Conservation (phyloP, 2,329 filamentous ascomycete species). For the Penicillium sp. region DNA sequence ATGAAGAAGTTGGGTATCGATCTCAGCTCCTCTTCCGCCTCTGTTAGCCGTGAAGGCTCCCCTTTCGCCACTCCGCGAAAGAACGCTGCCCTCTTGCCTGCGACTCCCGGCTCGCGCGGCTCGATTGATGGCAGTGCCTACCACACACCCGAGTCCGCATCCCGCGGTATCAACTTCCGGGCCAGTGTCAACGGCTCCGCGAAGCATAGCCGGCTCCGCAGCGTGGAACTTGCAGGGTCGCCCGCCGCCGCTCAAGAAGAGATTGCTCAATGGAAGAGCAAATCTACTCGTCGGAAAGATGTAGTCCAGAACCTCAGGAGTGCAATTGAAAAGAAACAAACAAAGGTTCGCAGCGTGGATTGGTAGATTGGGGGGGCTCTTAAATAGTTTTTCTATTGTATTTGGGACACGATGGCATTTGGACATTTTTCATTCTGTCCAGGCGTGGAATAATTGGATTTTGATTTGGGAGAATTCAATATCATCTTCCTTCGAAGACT, state of each 20-base stretch:
- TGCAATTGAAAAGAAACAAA: constrained; percentile 33
- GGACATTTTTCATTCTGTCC: constrained; percentile 4
- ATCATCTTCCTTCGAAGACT: constrained; percentile 2
- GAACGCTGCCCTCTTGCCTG: constrained; percentile 28
- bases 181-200: constrained; percentile 35
- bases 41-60: constrained; percentile 34
- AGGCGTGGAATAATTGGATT: constrained; percentile 12
- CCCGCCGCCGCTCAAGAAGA: constrained; percentile 30
- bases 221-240: constrained; percentile 25
- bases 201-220: constrained; percentile 31
- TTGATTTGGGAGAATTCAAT: background rate
- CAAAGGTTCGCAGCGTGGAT: constrained; percentile 32
- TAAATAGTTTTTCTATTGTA: background rate
- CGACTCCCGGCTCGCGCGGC: constrained; percentile 37
- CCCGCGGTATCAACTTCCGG: constrained; percentile 31
- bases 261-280: constrained; percentile 34
- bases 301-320: constrained; percentile 35
- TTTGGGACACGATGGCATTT: constrained; percentile 2
- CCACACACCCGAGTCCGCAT: constrained; percentile 41
- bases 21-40: constrained; percentile 15
- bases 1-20: constrained; percentile 66
- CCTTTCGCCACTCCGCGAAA: constrained; percentile 39
- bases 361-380: constrained; percentile 13
- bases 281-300: constrained; percentile 33
- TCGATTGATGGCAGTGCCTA: constrained; percentile 38